Evolutionary conservation across 2,329 filamentous ascomycete species (phyloP), one percentile per base, ranked within the genome.

Genomic region (Teratosphaeria zuluensis): DNA sequence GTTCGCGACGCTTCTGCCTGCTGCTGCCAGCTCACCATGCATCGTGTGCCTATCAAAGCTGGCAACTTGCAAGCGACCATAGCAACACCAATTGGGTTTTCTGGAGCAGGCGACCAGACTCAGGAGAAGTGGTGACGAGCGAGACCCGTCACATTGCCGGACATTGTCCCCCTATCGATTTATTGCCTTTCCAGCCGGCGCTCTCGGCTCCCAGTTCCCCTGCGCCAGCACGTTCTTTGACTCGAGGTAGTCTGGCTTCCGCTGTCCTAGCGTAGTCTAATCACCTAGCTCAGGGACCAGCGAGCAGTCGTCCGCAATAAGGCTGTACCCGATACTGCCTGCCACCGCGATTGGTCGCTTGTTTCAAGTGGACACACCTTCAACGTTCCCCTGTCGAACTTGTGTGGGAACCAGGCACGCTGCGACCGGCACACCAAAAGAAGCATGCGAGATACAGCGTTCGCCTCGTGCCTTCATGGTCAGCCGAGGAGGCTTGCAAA

Each of bases 111-210:
- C 57, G 51, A 55, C 53, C 55, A 38, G 35, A 52, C 48, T 54
- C 32, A 42, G 28, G 16, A 19, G 11, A 21, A 19, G 54, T 32
- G 33, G 54, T 59, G 58, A 56, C 53, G 58, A 59, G 54, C 58
- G 42, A 30, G 31, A 59, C 28, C 54, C 58, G 31, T 56, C 42
- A 56, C 58, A 48, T 51, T 16, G 54, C 56, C 58, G 28, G 58
- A 54, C 42, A 59, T 58, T 35, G 21, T 11, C 35, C 54, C 54
- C 58, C 58, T 59, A 56, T 59, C 58, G 54, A 46, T 59, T 53
- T 7, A 59, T 59, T 56, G 57, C 32, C 57, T 58, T 54, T 33
- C 33, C 8, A 51, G 21, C 16, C 53, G 33, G 57, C 24, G n/a
- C 21, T 14, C 7, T 46, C 57, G 57, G 53, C 57, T 52, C n/a